Evolutionary conservation across 2,329 filamentous ascomycete genomes (phyloP), one percentile per base, ranked within the genome.

Genomic region (Thielaviopsis punctulata): DNA sequence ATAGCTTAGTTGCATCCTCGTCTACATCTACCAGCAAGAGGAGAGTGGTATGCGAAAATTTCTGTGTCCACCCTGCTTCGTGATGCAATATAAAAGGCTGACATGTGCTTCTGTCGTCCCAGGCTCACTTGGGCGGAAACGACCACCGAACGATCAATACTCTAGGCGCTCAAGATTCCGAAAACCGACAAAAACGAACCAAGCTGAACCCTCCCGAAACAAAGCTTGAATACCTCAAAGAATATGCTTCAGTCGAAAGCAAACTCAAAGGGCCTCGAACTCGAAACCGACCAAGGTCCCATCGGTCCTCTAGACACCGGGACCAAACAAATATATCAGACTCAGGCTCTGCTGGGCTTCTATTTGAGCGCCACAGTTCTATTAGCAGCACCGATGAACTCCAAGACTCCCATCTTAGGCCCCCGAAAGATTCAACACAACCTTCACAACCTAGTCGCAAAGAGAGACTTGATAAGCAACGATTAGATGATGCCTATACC

Each of bases 351-450:
- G n/a, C 13, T 15, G 30, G 30, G n/a, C 30, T 36, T 12, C n/a
- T 15, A 2, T 4, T n/a, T 36, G 30, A 36, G 30, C 30, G 30
- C 30, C 30, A 23, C 13, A 43, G 36, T 12, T 39, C 36, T 36
- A 19, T 41, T 24, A 53, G 48, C 27, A 48, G 48, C 30, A 27
- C 24, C 24, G 51, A 53, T 25, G 51, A 53, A 39, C 51, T 53
- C 18, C 51, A 53, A 39, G 45, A 6, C 19, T 19, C 21, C 10
- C 23, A 13, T 10, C 15, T 21, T 23, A 13, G 30, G 13, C 7
- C 12, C 5, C 8, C 15, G 18, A 43, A 43, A 49, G 48, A 49
- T 12, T 9, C 22, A 12, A n/a, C 22, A n/a, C 12, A n/a, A 25
- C 33, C n/a, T 2, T 7, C n/a, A 9, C 21, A 13, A 5, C 33